Evolutionary conservation across 2,329 filamentous ascomycete species (phyloP).

Genomic region (Penicillium glabrum): DNA sequence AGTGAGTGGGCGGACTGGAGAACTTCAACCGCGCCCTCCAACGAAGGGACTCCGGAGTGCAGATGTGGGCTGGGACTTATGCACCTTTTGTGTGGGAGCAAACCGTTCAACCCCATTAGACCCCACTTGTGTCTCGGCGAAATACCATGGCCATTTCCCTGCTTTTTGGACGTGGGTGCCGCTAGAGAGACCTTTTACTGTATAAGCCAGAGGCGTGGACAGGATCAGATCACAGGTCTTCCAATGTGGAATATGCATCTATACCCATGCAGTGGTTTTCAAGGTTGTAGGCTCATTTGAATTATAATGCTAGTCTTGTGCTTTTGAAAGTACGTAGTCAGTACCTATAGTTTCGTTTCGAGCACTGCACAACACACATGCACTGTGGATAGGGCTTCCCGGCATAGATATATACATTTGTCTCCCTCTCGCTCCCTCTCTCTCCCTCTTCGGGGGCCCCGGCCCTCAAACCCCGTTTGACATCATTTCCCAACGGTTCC

Average conservation of each 20-base stretch:
- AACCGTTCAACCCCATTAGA: constrained; percentile 6
- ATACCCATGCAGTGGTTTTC: neutral
- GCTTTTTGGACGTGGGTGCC: neutral
- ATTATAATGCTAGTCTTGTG: neutral
- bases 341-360: neutral
- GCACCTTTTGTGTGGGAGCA: constrained; percentile 9
- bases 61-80: constrained; percentile 12
- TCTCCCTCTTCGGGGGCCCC: too few relatives aligned
- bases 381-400: neutral
- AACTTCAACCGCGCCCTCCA: constrained; percentile 2
- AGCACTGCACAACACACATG: neutral
- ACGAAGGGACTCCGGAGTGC: constrained; percentile 14
- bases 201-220: neutral
- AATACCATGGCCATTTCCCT: constrained; percentile 1
- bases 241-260: neutral
- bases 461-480: neutral
- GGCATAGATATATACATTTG: neutral
- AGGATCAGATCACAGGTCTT: neutral
- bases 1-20: constrained; percentile 5
- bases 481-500: constrained; percentile 11
- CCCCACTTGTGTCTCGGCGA: constrained; percentile 3
- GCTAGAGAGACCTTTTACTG: neutral
- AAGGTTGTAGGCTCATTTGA: neutral
- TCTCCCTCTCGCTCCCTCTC: neutral
- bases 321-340: neutral